These are phyloP conservation scores for Backusella parvicylindrica DNA, from an alignment of 192 early-diverging fungal genomes.

Conservation along the genomic window DNA sequence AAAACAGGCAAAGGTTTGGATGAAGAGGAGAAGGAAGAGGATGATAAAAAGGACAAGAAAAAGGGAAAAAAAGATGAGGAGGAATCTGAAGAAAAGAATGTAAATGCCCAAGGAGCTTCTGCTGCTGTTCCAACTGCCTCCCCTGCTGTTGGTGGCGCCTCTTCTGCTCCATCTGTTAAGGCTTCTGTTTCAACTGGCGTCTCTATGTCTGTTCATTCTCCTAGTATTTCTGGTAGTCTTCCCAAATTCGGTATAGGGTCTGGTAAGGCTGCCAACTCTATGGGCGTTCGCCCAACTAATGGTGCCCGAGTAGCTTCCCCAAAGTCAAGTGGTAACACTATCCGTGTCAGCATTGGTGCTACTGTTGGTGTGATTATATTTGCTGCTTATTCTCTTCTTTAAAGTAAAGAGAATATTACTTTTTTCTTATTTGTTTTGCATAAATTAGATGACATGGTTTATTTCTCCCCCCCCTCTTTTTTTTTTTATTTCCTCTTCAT, in stretches of 20 bases:
- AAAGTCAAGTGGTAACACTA: constrained; percentile 5
- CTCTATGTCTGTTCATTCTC: background rate
- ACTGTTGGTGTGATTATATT: background rate
- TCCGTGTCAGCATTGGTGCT: background rate
- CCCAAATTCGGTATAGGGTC: background rate
- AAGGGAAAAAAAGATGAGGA: background rate
- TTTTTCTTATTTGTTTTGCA: background rate
- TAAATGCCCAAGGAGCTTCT: background rate
- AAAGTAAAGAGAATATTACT: background rate
- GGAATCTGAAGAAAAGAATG: background rate
- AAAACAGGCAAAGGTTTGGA: background rate
- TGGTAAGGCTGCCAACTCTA: background rate
- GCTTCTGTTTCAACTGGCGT: background rate
- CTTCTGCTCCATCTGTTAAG: background rate
- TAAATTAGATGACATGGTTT: background rate
- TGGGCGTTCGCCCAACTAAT: background rate
- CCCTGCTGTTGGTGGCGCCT: background rate
- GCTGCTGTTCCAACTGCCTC: background rate
- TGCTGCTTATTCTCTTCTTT: background rate
- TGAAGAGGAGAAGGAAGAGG: background rate
- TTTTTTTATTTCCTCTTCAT: background rate
- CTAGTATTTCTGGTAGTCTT: background rate
- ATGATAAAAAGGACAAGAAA: background rate
- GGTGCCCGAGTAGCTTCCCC: background rate
- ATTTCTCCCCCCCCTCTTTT: background rate